Evolutionary conservation across 805 yeast genomes (phyloP), one percentile per base, ranked within the genome.

Genomic region (Saccharomycopsis sp.): DNA sequence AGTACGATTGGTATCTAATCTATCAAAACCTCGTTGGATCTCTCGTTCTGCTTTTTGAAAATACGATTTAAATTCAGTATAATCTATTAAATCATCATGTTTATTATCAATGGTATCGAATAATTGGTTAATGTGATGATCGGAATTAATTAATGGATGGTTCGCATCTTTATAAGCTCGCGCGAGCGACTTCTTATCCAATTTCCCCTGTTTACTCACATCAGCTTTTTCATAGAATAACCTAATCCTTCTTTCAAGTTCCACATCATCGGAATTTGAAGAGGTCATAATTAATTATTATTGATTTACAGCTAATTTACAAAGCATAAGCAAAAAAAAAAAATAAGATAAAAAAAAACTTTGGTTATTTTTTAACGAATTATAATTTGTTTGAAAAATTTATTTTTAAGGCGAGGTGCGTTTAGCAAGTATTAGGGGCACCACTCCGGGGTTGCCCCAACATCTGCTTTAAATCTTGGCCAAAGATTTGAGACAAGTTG

Each of bases 1-100:
- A 58, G 85, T 94, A 40, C 77, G 65, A 55, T 86, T 86, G 33
- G 65, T 63, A 60, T 86, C 95, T 31, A 86, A 71, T 45, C 66
- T 74, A 41, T 68, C 65, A 59, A 87, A 86, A 0, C 95, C 93
- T 35, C 63, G 65, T 28, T 71, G 69, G 45, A 86, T 81, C 57
- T 84, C 90, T 13, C 66, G 63, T 56, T 87, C 95, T 1, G 95
- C 86, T 13, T 68, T 68, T 7, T 66, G 58, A 22, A 84, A 71
- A 61, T 85, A 87, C 23, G 65, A 63, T 53, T 78, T 72, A 60
- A 86, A 86, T 56, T 81, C 86, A 16, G 70, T 70, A 52, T 74
- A 79, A 55, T 79, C 85, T 20, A 83, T 71, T 7, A 67, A 61
- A 22, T 70, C 63, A 51, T 81, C 87, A 11, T 72, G 61, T 48